These are phyloP conservation scores for Flaveria ramosissima DNA, from an alignment of 129 eudicot genomes.

Conservation along the genomic window DNA sequence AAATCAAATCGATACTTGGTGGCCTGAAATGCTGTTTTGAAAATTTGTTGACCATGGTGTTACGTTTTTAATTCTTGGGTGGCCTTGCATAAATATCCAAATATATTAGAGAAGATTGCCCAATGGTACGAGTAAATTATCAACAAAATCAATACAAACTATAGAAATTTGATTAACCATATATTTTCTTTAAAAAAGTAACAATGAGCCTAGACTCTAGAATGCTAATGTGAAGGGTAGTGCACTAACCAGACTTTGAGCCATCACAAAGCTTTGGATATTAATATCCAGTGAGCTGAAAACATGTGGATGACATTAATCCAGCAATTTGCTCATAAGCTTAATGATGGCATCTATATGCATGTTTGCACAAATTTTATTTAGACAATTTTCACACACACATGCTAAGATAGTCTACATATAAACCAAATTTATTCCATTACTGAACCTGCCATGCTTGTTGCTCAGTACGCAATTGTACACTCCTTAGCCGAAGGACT, in stretches of 20 bases:
- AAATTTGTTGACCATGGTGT: not conserved
- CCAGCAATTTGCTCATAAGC: conserved; percentile 2
- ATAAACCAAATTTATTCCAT: conserved; percentile 1
- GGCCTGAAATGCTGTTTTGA: not conserved
- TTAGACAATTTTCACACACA: not conserved
- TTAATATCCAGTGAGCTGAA: not conserved
- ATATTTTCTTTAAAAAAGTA: not conserved
- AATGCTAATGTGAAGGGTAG: not conserved
- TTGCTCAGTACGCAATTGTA: conserved; percentile 66
- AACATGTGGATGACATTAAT: not conserved
- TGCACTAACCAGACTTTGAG: conserved; percentile 1
- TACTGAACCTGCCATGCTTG: conserved; percentile 81
- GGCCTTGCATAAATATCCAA: not conserved
- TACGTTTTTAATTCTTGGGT: not conserved
- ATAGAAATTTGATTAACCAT: not conserved
- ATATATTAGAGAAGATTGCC: not conserved
- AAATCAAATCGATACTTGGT: not conserved
- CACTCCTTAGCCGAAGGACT: conserved; percentile 50
- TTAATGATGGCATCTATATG: conserved; percentile 4
- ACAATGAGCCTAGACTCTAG: not conserved
- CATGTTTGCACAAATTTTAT: not conserved
- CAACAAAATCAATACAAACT: not conserved
- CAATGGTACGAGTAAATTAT: not conserved
- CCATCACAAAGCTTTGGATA: not conserved
- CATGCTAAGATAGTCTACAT: conserved; percentile 1